Evolutionary conservation across 768 basidiomycete species (phyloP).

Genomic region (Termitomyces sp.): DNA sequence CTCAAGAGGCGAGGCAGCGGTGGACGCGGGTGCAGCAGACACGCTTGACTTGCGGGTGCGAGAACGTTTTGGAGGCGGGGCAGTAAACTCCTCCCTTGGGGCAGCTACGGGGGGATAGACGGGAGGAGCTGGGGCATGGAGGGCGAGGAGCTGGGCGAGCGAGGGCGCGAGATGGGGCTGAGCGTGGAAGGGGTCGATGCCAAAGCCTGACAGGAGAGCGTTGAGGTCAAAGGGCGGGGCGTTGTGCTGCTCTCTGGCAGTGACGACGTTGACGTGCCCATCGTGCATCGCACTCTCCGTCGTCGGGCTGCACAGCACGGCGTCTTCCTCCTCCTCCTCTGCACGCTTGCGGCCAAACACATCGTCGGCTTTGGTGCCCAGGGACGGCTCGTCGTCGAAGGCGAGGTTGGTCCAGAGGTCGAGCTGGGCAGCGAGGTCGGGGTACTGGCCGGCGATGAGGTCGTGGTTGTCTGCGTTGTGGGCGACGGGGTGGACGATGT

Average conservation of each 20-base stretch:
- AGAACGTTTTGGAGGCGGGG: conserved; percentile 42
- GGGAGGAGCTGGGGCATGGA: conserved; percentile 33
- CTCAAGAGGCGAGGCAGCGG: conserved; percentile 22
- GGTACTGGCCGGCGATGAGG: conserved; percentile 58
- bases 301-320: conserved; percentile 21
- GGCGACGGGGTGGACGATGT: conserved; percentile 60
- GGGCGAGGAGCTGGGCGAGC: conserved; percentile 64
- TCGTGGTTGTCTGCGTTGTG: conserved; percentile 43
- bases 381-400: conserved; percentile 71
- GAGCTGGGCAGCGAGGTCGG: conserved; percentile 72
- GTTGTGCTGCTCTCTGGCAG: conserved; percentile 27
- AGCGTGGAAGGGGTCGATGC: conserved; percentile 37
- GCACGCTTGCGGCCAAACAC: conserved; percentile 28
- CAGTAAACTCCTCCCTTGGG: conserved; percentile 17
- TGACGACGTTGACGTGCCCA: conserved; percentile 55
- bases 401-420: conserved; percentile 81
- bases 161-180: conserved; percentile 35
- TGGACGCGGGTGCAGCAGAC: conserved; percentile 21
- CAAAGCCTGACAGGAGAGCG: conserved; percentile 29
- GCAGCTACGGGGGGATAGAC: conserved; percentile 16
- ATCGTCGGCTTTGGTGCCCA: conserved; percentile 24
- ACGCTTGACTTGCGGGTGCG: conserved; percentile 50
- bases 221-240: conserved; percentile 33
- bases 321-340: conserved; percentile 43
- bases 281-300: conserved; percentile 42